phyloP scores from a whole-genome alignment of 805 yeast species.

The Ogataea trehalophila region DNA sequence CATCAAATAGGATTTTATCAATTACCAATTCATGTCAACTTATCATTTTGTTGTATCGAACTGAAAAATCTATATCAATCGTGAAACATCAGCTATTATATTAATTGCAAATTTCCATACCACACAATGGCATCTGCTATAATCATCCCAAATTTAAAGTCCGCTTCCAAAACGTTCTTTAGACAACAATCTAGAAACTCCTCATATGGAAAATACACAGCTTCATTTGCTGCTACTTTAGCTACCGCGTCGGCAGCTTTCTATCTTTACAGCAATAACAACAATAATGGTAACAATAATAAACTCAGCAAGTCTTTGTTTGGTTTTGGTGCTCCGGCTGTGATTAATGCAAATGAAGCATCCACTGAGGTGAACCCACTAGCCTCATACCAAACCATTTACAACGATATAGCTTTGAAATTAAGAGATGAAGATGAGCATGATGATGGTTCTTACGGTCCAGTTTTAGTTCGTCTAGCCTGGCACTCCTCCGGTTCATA shows the following conservation, averaged over 20 bases:
- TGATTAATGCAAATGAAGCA: slow-evolving; percentile 31
- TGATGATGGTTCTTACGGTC: slow-evolving; percentile 59
- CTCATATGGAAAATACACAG: not conserved
- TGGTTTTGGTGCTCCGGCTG: slow-evolving; percentile 30
- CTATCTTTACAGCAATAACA: slow-evolving; percentile 16
- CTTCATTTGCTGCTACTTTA: not conserved
- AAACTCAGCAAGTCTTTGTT: slow-evolving; percentile 22
- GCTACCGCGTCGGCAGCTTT: slow-evolving; percentile 26
- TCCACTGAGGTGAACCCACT: slow-evolving; percentile 27
- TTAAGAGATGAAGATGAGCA: slow-evolving; percentile 50
- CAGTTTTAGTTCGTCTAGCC: slow-evolving; percentile 41
- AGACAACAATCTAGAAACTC: not conserved
- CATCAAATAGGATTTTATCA: too few relatives aligned
- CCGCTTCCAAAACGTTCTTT: not conserved
- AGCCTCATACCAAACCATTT: slow-evolving; percentile 60
- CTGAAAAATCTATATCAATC: not conserved
- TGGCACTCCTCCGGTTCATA: slow-evolving; percentile 50
- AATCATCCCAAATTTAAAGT: slow-evolving; percentile 1
- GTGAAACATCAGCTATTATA: too few relatives aligned
- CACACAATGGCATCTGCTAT: slow-evolving; percentile 2
- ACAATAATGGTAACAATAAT: slow-evolving; percentile 11
- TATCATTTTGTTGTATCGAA: too few relatives aligned
- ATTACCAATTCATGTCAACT: too few relatives aligned
- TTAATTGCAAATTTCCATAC: too few relatives aligned
- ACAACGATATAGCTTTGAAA: slow-evolving; percentile 65